A percentile compares a stretch with the other conserved stretches of the same genome.
Conservation (phyloP, 352 stramenopile genomes). For the Pythium phragmitis region DNA sequence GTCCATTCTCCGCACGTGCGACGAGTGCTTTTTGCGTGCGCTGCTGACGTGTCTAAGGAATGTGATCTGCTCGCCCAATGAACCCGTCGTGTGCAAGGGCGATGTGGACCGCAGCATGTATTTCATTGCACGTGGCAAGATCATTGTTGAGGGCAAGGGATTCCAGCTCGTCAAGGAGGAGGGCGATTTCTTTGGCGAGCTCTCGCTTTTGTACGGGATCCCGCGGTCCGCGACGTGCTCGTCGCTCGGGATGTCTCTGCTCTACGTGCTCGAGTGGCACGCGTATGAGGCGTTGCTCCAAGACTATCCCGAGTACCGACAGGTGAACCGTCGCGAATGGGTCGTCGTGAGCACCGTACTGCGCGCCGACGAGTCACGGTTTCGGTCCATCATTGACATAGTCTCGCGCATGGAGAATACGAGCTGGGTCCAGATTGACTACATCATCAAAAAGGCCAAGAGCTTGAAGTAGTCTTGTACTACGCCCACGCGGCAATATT, state of each 20-base stretch:
- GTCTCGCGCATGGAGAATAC: conserved; percentile 59
- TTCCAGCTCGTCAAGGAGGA: conserved; percentile 79
- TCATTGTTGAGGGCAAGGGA: conserved; percentile 55
- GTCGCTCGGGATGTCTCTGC: conserved; percentile 59
- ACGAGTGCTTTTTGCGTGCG: conserved; percentile 64
- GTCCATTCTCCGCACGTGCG: conserved; percentile 64
- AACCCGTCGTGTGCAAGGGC: conserved; percentile 61
- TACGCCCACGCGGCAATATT: no score
- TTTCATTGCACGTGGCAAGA: conserved; percentile 62
- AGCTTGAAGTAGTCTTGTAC: conserved; percentile 30
- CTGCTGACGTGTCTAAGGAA: conserved; percentile 63
- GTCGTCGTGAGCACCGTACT: conserved; percentile 69
- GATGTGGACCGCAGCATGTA: conserved; percentile 78
- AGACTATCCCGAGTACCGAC: conserved; percentile 74
- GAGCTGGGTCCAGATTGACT: conserved; percentile 62
- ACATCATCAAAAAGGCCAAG: conserved; percentile 74
- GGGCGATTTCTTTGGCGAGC: conserved; percentile 76
- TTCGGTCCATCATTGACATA: conserved; percentile 67
- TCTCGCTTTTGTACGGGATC: conserved; percentile 72
- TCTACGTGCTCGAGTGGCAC: conserved; percentile 80
- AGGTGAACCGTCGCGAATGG: conserved; percentile 75
- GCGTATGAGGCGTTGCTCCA: conserved; percentile 65
- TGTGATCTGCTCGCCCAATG: conserved; percentile 60
- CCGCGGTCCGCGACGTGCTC: conserved; percentile 70
- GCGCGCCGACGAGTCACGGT: conserved; percentile 55